Base-by-base conservation (phyloP, 345 rosid genomes). In the Turritis glabra region DNA sequence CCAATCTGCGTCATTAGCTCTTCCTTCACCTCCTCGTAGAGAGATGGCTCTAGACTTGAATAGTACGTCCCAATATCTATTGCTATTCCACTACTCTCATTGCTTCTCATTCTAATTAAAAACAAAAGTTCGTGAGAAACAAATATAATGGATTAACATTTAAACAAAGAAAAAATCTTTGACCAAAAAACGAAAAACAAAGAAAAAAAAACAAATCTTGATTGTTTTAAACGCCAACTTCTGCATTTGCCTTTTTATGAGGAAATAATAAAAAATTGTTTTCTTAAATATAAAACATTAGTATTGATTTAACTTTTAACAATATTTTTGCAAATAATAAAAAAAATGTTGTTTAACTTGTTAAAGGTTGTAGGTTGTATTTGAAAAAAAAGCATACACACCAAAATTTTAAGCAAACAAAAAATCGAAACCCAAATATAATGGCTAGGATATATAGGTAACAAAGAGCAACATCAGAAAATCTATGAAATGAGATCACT, bases 21-120 rank as follows among this genome's bases (percentile, higher is more conserved):
- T 37, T 64, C 67, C 5, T 66, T 71, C 13, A 77, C 63, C 18
- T 56, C 21, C 33, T 77, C 76, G 69, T 77, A 72, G 11, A 77
- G 72, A 29, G 54, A 37, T 71, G 72, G 4, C 62, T 77, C 80
- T 27, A 77, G 67, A 64, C 67, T 71, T 2, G 72, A 72, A 4
- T 71, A 77, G 60, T 77, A 77, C 5, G 77, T 77, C 8, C 80
- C 80, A 30, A 65, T 48, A 37, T 77, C 80, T 71, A 77, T 51
- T 72, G 62, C 68, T 29, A 77, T n/a, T 38, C 40, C 25, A 50
- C 56, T 38, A 7, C 5, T 77, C 62, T 26, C 77, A 27, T 50
- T 64, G 61, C 68, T 72, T 77, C 37, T 48, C 61, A 64, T 25
- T 18, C 80, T 77, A 19, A 5, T 26, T 11, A 13, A 25, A 43